phyloP scores from a whole-genome alignment of 2,329 filamentous ascomycete species.

The Didymella sp. region DNA sequence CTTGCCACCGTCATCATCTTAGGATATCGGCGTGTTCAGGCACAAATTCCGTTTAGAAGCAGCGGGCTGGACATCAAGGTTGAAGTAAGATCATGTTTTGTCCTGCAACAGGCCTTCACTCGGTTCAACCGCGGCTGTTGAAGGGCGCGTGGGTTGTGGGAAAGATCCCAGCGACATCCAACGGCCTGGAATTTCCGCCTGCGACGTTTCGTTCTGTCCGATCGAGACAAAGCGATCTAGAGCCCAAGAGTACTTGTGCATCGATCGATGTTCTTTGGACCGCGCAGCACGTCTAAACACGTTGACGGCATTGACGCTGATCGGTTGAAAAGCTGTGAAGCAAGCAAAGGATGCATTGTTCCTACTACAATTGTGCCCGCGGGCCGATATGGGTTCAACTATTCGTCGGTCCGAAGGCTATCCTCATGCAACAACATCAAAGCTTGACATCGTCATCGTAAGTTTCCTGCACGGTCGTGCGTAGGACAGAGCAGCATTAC shows the following conservation, averaged over 20 bases:
- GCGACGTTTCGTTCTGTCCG: conserved; percentile 1
- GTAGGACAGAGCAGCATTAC: background rate
- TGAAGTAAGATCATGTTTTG: conserved; percentile 2
- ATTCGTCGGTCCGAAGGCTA: conserved; percentile 19
- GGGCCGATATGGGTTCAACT: conserved; percentile 19
- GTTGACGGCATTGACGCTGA: conserved; percentile 12
- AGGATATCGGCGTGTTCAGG: background rate
- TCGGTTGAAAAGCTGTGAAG: conserved; percentile 7
- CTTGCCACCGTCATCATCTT: conserved; percentile 8
- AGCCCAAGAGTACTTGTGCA: background rate
- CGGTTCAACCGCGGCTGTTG: conserved; percentile 3
- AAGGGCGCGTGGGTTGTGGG: conserved; percentile 4
- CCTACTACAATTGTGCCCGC: conserved; percentile 13
- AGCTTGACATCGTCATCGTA: conserved; percentile 41
- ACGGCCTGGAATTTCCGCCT: conserved; percentile 9
- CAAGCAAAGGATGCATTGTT: conserved; percentile 1
- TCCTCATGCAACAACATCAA: conserved; percentile 22
- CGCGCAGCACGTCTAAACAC: background rate
- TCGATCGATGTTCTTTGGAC: conserved; percentile 6
- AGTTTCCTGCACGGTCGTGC: background rate
- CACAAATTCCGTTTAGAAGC: background rate
- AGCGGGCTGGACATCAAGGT: background rate
- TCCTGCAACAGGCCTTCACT: conserved; percentile 2
- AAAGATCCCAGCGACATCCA: background rate
- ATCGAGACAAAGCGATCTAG: conserved; percentile 12